Conservation (phyloP, 108 stramenopile genomes). For the Conticribra guillardii region DNA sequence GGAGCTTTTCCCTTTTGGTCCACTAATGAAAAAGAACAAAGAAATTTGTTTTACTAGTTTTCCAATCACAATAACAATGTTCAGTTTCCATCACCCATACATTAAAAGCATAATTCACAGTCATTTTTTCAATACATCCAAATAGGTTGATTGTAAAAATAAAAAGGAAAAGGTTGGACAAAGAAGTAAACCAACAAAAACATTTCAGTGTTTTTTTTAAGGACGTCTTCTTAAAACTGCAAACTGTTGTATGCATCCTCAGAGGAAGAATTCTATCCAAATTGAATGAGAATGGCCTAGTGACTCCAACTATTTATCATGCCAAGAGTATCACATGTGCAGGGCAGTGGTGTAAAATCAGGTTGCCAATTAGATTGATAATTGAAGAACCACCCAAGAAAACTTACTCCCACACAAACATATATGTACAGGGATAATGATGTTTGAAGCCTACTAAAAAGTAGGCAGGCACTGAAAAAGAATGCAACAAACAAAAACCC, state of each 20-base stretch:
- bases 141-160: not conserved
- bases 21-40: not conserved
- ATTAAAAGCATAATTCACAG: not conserved
- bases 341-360: no score
- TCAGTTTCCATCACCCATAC: not conserved
- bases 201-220: not conserved
- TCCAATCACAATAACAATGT: not conserved
- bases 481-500: no score
- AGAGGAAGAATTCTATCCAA: not conserved
- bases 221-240: not conserved
- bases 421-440: no score
- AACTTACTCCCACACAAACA: no score
- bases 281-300: not conserved
- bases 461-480: no score
- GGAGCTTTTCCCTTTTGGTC: not conserved
- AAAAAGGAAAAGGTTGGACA: not conserved
- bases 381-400: no score
- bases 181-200: not conserved
- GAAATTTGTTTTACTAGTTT: not conserved
- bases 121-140: not conserved
- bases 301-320: not conserved
- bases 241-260: not conserved
- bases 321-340: not conserved
- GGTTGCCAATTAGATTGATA: no score
- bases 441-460: no score